phyloP scores from a whole-genome alignment of 345 rosid species.

The Salix caprea region DNA sequence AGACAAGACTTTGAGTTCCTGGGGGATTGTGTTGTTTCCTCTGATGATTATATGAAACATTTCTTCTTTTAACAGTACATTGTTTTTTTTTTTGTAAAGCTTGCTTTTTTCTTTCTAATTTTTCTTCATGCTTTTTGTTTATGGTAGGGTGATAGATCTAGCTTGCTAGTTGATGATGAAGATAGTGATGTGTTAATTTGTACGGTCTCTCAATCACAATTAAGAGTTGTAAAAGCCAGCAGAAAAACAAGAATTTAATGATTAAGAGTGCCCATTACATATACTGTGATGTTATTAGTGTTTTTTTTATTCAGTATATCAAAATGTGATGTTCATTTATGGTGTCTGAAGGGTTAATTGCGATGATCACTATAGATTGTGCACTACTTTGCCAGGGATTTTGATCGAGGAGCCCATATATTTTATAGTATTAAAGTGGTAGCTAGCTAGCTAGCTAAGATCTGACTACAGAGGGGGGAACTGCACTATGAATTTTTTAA shows the following conservation, averaged over 20 bases:
- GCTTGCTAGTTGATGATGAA: background rate
- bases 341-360: background rate
- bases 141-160: conserved; percentile 6
- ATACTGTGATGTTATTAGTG: no score
- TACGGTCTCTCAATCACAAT: conserved; percentile 9
- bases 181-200: conserved; percentile 8
- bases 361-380: background rate
- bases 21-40: conserved; percentile 30
- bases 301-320: no score
- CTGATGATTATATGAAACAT: conserved; percentile 24
- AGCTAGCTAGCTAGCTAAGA: conserved; percentile 11
- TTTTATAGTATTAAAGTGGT: conserved; percentile 1
- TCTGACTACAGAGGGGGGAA: conserved; percentile 29
- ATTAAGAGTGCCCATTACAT: no score
- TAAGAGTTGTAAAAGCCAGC: conserved; percentile 20
- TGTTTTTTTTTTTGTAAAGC: conserved; percentile 13
- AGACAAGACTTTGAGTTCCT: conserved; percentile 29
- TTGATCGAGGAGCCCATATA: background rate
- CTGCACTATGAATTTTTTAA: conserved; percentile 1
- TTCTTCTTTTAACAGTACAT: conserved; percentile 44
- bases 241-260: background rate
- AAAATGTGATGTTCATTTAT: background rate
- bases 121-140: conserved; percentile 23
- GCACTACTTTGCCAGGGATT: background rate
- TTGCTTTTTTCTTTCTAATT: background rate